Percentiles rank a stretch among this genome's conserved stretches.
These are phyloP conservation scores for Syzygium syzygioides DNA, from an alignment of 441 rosid species.

Conservation along the genomic window DNA sequence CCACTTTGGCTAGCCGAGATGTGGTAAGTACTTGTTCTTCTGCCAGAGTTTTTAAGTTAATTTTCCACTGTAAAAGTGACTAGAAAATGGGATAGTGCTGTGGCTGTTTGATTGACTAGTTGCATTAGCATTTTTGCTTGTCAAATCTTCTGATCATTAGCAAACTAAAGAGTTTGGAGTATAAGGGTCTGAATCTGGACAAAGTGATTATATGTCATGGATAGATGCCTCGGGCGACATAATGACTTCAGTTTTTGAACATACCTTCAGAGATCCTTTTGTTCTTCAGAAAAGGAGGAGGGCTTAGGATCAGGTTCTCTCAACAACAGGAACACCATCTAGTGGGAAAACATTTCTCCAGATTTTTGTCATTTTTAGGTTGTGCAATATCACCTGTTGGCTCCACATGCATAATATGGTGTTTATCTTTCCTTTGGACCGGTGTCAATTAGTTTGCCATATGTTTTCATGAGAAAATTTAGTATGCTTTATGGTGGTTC, in stretches of 20 bases:
- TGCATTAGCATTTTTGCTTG: not conserved
- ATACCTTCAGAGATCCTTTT: not conserved
- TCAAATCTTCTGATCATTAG: not conserved
- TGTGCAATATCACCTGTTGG: not conserved
- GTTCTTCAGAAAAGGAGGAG: not conserved
- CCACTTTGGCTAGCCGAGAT: slow-evolving; percentile 72
- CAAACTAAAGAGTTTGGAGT: not conserved
- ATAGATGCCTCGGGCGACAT: not conserved
- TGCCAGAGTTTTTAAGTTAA: not conserved
- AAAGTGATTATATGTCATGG: not conserved
- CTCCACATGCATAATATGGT: not conserved
- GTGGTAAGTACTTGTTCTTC: slow-evolving; percentile 45
- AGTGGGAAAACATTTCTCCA: not conserved
- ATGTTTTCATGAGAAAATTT: not conserved
- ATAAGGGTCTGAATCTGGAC: not conserved
- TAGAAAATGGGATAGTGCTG: not conserved
- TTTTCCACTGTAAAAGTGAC: not conserved
- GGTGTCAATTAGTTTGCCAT: not conserved
- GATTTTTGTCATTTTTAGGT: not conserved
- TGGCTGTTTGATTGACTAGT: not conserved
- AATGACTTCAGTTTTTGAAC: not conserved
- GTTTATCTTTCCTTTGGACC: not conserved
- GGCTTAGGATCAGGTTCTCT: not conserved
- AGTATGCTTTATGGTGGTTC: not conserved
- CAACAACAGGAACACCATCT: not conserved